Evolutionary conservation across 2,329 filamentous ascomycete genomes (phyloP).

Genomic region (Xylaria sp.): DNA sequence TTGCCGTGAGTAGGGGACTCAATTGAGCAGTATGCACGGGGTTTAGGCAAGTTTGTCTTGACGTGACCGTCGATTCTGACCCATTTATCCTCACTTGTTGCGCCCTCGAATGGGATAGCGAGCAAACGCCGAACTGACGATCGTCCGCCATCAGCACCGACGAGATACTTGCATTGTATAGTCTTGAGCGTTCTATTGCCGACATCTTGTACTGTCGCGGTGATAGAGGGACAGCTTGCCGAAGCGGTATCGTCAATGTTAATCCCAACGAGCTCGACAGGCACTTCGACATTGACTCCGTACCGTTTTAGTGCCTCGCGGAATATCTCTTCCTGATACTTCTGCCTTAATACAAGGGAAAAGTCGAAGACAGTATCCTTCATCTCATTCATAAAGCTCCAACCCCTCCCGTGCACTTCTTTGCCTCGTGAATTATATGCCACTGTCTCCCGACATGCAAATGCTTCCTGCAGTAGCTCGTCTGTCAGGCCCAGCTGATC

Average conservation of each 20-base stretch:
- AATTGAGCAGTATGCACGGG: slow-evolving; percentile 60
- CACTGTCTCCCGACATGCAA: slow-evolving; percentile 61
- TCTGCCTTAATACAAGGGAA: slow-evolving; percentile 64
- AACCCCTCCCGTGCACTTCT: slow-evolving; percentile 57
- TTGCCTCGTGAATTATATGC: slow-evolving; percentile 60
- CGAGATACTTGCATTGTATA: slow-evolving; percentile 56
- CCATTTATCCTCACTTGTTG: slow-evolving; percentile 63
- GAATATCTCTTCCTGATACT: slow-evolving; percentile 65
- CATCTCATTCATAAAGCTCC: slow-evolving; percentile 65
- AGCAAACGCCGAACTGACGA: slow-evolving; percentile 60
- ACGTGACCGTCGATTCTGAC: slow-evolving; percentile 62
- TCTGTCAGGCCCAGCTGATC: slow-evolving; percentile 63
- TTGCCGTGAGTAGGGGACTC: slow-evolving; percentile 65
- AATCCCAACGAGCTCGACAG: slow-evolving; percentile 52
- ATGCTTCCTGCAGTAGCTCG: slow-evolving; percentile 62
- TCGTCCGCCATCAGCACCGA: slow-evolving; percentile 64
- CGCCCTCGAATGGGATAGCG: slow-evolving; percentile 61
- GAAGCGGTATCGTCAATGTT: slow-evolving; percentile 46
- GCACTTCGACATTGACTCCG: slow-evolving; percentile 51
- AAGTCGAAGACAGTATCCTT: slow-evolving; percentile 63
- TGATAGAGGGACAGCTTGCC: slow-evolving; percentile 11
- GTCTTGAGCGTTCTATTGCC: slow-evolving; percentile 16
- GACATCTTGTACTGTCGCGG: slow-evolving; percentile 25
- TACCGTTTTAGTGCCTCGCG: slow-evolving; percentile 52
- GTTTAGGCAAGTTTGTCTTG: slow-evolving; percentile 61